A percentile compares a stretch with the other conserved stretches of the same genome.
Evolutionary conservation across 352 stramenopile species (phyloP).

Genomic region (Halophytophthora batemanensis): DNA sequence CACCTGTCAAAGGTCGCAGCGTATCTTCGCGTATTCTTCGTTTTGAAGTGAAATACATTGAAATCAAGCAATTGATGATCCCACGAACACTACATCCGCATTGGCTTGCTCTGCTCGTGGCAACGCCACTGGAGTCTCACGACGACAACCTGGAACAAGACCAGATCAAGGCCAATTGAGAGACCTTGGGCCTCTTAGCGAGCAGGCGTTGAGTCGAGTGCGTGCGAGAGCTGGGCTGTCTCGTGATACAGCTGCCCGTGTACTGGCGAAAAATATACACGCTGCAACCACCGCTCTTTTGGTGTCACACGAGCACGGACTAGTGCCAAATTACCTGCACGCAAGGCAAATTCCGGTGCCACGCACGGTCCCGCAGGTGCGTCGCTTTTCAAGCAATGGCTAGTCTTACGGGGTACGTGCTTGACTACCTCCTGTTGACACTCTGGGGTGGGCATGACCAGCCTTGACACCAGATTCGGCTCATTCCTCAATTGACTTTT

Average conservation of each 20-base stretch:
- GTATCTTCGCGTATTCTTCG: no score
- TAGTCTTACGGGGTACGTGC: no score
- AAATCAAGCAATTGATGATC: no score
- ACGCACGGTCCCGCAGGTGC: background rate
- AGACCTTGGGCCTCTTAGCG: no score
- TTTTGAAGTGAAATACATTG: no score
- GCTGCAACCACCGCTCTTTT: background rate
- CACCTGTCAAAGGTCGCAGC: no score
- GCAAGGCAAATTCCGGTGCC: background rate
- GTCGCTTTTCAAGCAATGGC: no score
- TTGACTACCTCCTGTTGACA: no score
- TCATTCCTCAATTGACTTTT: slow-evolving; percentile 27
- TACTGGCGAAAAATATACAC: background rate
- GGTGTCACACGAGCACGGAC: background rate
- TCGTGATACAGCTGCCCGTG: background rate
- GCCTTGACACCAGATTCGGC: background rate
- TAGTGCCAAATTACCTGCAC: background rate
- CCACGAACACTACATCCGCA: slow-evolving; percentile 5
- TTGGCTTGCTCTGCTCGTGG: slow-evolving; percentile 7
- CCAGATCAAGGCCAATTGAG: no score
- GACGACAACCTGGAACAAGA: no score
- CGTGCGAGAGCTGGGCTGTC: background rate
- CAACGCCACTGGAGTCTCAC: slow-evolving; percentile 2
- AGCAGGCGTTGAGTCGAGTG: no score
- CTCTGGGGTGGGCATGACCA: no score